These are phyloP conservation scores for Asparagopsis taxiformis DNA, from an alignment of 31 red algal genomes.

Conservation along the genomic window DNA sequence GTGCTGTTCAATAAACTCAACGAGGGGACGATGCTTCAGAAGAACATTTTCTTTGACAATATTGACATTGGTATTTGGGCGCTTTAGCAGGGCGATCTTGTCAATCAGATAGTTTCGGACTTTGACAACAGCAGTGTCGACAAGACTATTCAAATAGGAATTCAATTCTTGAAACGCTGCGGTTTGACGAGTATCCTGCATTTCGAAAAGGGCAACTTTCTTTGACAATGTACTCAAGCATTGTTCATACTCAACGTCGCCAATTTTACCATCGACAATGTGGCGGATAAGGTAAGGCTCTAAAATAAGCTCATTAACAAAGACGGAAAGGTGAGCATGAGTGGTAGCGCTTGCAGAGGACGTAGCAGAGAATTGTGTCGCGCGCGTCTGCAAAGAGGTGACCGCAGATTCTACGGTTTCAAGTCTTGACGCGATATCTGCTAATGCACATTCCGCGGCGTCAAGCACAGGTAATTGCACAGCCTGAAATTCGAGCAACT, in stretches of 20 bases:
- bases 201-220: constrained; percentile 72
- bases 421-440: not conserved
- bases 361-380: not conserved
- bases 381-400: constrained; percentile 15
- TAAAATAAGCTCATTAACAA: constrained; percentile 67
- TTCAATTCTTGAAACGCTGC: constrained; percentile 68
- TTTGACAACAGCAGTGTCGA: constrained; percentile 62
- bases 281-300: constrained; percentile 55
- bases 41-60: constrained; percentile 95
- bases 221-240: constrained; percentile 60
- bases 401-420: constrained; percentile 18
- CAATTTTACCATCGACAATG: constrained; percentile 65
- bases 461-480: not conserved
- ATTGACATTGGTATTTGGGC: constrained; percentile 94
- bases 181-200: constrained; percentile 55
- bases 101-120: constrained; percentile 65
- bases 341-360: constrained; percentile 10
- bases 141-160: constrained; percentile 39
- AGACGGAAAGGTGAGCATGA: constrained; percentile 54
- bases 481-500: not conserved
- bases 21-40: constrained; percentile 68
- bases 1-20: constrained; percentile 84
- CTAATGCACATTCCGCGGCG: not conserved
- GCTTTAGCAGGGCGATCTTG: constrained; percentile 71
- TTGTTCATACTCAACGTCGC: constrained; percentile 51